A percentile compares a stretch with the other conserved stretches of the same genome.
phyloP scores from a whole-genome alignment of 2,329 filamentous ascomycete genomes.

The Phialophora expanda region DNA sequence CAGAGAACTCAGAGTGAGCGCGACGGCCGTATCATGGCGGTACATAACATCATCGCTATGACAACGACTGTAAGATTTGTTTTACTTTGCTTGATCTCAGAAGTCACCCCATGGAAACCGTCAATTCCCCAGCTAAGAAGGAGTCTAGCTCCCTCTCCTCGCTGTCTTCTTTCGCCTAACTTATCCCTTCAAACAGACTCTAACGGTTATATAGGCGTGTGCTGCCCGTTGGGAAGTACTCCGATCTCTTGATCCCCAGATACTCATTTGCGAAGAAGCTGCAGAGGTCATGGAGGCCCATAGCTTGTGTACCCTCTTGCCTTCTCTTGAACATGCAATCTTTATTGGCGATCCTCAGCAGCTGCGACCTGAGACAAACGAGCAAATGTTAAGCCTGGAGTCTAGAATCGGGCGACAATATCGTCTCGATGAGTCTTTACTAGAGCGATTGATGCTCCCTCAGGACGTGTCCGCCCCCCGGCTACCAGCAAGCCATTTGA shows the following conservation, averaged over 20 bases:
- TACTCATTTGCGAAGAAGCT: slow-evolving; percentile 71
- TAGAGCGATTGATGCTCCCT: slow-evolving; percentile 59
- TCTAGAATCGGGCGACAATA: slow-evolving; percentile 57
- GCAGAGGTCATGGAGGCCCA: slow-evolving; percentile 71
- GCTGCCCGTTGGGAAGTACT: slow-evolving; percentile 39
- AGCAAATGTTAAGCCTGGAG: slow-evolving; percentile 57
- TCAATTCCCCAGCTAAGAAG: background rate
- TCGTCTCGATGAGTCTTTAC: slow-evolving; percentile 64
- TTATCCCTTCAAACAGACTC: background rate
- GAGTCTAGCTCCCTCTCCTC: background rate
- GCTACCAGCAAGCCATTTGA: slow-evolving; percentile 39
- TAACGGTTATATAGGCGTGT: slow-evolving; percentile 31
- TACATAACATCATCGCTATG: slow-evolving; percentile 41
- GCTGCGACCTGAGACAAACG: slow-evolving; percentile 41
- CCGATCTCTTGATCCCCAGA: slow-evolving; percentile 34
- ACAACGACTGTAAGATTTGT: slow-evolving; percentile 41
- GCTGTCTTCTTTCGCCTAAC: background rate
- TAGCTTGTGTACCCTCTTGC: slow-evolving; percentile 62
- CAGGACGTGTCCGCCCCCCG: slow-evolving; percentile 26
- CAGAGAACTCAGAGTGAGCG: slow-evolving; percentile 34
- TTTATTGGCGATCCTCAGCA: slow-evolving; percentile 50
- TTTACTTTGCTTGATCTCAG: background rate
- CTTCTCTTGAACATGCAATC: slow-evolving; percentile 65
- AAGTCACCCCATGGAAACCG: background rate
- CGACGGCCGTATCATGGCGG: slow-evolving; percentile 37